Percentiles rank a stretch among this genome's conserved stretches.
phyloP scores from a whole-genome alignment of 805 yeast genomes.

The Saccharomycopsis guyanensis region DNA sequence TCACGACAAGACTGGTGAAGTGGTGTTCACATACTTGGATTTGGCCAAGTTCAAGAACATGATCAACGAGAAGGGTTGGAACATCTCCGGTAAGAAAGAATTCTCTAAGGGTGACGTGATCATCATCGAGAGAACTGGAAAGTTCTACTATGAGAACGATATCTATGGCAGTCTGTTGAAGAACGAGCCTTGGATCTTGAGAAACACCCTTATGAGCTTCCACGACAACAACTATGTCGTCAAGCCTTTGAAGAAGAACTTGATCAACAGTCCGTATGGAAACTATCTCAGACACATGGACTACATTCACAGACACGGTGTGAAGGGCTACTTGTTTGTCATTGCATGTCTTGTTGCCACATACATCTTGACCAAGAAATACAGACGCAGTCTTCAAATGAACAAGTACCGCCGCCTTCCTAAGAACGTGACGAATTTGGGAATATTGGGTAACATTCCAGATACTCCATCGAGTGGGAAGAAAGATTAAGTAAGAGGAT shows the following conservation, averaged over 20 bases:
- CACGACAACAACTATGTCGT: conserved; percentile 22
- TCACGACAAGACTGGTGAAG: conserved; percentile 36
- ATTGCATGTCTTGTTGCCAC: conserved; percentile 2
- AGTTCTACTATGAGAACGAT: conserved; percentile 30
- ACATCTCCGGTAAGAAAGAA: conserved; percentile 32
- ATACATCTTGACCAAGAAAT: conserved; percentile 4
- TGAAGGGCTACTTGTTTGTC: conserved; percentile 33
- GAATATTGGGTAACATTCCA: conserved; percentile 20
- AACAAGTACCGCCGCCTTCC: conserved; percentile 1
- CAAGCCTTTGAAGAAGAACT: conserved; percentile 25
- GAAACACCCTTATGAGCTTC: conserved; percentile 34
- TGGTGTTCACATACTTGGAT: conserved; percentile 46
- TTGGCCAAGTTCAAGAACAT: conserved; percentile 30
- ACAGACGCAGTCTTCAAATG: not conserved
- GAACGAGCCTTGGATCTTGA: conserved; percentile 28
- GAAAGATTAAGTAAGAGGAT: conserved; percentile 1
- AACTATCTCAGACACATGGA: conserved; percentile 35
- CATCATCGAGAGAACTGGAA: conserved; percentile 37
- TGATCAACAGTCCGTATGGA: conserved; percentile 40
- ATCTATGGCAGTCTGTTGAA: conserved; percentile 32
- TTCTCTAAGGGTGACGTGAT: conserved; percentile 49
- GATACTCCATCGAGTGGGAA: not conserved
- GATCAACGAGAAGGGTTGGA: conserved; percentile 21
- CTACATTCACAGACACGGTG: conserved; percentile 35
- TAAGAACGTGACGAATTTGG: conserved; percentile 7